Percentiles rank a stretch among this genome's conserved stretches.
Evolutionary conservation across 768 basidiomycete species (phyloP).

Genomic region (Megacollybia marginata): DNA sequence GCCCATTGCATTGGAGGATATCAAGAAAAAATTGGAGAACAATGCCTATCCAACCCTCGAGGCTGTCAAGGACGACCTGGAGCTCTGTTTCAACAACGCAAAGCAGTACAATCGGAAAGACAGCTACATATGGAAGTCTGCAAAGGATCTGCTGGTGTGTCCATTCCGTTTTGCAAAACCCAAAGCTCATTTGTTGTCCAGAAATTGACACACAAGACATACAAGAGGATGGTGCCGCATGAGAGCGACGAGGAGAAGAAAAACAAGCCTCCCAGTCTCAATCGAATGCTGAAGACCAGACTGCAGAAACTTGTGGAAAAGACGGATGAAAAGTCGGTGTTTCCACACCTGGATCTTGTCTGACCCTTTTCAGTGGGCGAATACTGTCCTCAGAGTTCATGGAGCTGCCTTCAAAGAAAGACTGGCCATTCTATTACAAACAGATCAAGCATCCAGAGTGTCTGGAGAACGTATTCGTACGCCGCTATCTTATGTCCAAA

Average conservation of each 20-base stretch:
- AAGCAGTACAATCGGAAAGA: slow-evolving; percentile 78
- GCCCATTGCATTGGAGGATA: slow-evolving; percentile 85
- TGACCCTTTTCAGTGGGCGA: slow-evolving; percentile 45
- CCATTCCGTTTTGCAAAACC: background rate
- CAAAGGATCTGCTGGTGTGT: slow-evolving; percentile 74
- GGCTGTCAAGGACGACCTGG: slow-evolving; percentile 63
- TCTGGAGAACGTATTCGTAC: slow-evolving; percentile 67
- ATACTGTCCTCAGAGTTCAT: slow-evolving; percentile 70
- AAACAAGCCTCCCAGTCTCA: slow-evolving; percentile 57
- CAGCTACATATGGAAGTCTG: slow-evolving; percentile 73
- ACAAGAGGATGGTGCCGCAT: slow-evolving; percentile 36
- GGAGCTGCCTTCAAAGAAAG: slow-evolving; percentile 74
- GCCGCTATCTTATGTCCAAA: slow-evolving; percentile 17
- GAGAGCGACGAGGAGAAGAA: slow-evolving; percentile 37
- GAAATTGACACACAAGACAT: slow-evolving; percentile 46
- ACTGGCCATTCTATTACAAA: slow-evolving; percentile 76
- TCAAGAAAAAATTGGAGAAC: slow-evolving; percentile 69
- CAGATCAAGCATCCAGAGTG: slow-evolving; percentile 74
- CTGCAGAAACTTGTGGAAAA: slow-evolving; percentile 70
- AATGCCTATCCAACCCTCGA: slow-evolving; percentile 55
- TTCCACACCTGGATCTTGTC: background rate
- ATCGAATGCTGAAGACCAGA: slow-evolving; percentile 56
- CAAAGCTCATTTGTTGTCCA: slow-evolving; percentile 11
- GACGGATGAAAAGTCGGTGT: slow-evolving; percentile 58
- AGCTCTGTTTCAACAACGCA: slow-evolving; percentile 74